Conservation (phyloP, 176 grass and related monocot species). For the Bromus sterilis region DNA sequence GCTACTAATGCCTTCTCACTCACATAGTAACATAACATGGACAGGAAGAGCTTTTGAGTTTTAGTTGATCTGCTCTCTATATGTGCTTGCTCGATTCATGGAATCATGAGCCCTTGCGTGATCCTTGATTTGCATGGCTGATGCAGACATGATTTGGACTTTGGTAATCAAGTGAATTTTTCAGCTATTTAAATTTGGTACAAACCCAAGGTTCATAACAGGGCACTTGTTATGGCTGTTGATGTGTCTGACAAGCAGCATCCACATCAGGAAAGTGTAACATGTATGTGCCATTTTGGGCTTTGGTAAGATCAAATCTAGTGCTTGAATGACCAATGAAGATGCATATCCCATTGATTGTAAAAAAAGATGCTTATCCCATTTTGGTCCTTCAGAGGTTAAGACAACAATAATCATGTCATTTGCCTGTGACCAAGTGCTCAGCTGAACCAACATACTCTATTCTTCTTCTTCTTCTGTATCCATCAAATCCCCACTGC, state of each 20-base stretch:
- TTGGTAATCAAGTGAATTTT: background rate
- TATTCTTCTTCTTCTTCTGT: background rate
- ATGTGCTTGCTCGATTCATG: background rate
- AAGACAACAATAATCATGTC: background rate
- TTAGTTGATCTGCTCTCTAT: background rate
- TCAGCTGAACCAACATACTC: background rate
- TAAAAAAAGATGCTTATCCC: background rate
- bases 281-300: background rate
- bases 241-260: background rate
- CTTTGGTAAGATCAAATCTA: background rate
- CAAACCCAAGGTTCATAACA: background rate
- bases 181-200: background rate
- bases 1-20: too few species aligned
- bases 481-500: background rate
- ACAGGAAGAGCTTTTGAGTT: background rate
- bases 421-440: background rate
- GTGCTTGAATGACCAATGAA: background rate
- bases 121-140: background rate
- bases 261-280: background rate
- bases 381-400: background rate
- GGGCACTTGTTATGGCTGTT: background rate
- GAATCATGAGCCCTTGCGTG: background rate
- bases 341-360: background rate
- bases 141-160: background rate
- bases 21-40: background rate